Conservation (phyloP, 306 rosid genomes). For the Dalbergia cultrata region DNA sequence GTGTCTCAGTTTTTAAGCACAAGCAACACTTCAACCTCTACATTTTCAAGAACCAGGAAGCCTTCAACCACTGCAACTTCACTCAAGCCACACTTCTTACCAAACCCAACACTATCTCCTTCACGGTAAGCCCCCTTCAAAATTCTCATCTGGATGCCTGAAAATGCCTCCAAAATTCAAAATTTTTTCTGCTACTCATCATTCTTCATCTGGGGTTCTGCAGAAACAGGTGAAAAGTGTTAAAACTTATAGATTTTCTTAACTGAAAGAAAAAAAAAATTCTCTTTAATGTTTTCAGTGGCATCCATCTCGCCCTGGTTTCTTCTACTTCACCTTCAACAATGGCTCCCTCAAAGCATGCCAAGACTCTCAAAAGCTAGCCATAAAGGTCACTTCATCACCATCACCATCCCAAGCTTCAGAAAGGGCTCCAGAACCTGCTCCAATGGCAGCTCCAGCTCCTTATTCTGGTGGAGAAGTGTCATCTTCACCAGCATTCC, state of each 20-base stretch:
- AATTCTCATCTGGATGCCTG: conserved; percentile 23
- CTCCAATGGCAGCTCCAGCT: conserved; percentile 65
- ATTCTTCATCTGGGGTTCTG: neutral
- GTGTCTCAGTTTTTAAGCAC: conserved; percentile 77
- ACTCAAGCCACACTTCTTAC: conserved; percentile 79
- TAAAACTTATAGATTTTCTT: neutral
- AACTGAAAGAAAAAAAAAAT: conserved; percentile 8
- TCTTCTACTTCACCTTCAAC: conserved; percentile 87
- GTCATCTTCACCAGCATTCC: conserved; percentile 67
- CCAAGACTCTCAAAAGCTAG: conserved; percentile 74
- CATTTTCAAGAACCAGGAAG: conserved; percentile 87
- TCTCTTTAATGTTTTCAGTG: conserved; percentile 61
- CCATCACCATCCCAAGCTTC: conserved; percentile 42
- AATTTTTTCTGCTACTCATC: neutral
- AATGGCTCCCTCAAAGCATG: conserved; percentile 68
- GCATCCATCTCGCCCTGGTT: conserved; percentile 92
- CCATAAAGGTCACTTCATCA: conserved; percentile 63
- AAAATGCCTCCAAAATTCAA: conserved; percentile 7
- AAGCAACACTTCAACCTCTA: conserved; percentile 75
- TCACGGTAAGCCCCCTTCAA: conserved; percentile 60
- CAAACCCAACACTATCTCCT: conserved; percentile 64
- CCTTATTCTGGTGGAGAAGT: conserved; percentile 68
- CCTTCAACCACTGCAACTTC: conserved; percentile 81
- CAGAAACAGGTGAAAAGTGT: conserved; percentile 24
- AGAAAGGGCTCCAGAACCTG: conserved; percentile 51